phyloP scores from a whole-genome alignment of 352 stramenopile genomes.

The Labyrinthula sp. region DNA sequence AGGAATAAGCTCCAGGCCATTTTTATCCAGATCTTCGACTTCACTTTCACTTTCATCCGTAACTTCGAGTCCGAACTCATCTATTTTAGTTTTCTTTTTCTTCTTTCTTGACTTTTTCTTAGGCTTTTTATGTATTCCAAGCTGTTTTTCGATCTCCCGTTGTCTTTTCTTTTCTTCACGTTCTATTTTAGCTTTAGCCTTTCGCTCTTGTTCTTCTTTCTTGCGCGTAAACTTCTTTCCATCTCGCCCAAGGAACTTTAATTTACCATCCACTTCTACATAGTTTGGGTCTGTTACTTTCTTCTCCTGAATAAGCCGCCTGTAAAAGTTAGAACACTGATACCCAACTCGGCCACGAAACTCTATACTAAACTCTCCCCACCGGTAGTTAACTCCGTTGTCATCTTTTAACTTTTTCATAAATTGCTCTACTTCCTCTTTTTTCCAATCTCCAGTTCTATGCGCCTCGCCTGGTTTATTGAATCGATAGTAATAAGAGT shows the following conservation, averaged over 20 bases:
- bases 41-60: too few relatives aligned
- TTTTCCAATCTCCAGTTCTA: constrained; percentile 30
- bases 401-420: constrained; percentile 26
- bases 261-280: constrained; percentile 25
- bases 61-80: too few relatives aligned
- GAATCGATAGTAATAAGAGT: constrained; percentile 35
- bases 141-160: not conserved
- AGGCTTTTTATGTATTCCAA: not conserved
- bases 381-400: constrained; percentile 29
- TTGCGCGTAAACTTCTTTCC: constrained; percentile 3
- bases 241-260: constrained; percentile 26
- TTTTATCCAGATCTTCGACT: too few relatives aligned
- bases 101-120: constrained; percentile 5
- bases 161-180: not conserved
- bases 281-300: constrained; percentile 33
- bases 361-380: constrained; percentile 33
- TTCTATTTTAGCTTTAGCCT: constrained; percentile 2
- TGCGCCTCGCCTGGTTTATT: constrained; percentile 31
- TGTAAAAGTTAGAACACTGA: constrained; percentile 34
- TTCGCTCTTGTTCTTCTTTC: constrained; percentile 4
- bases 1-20: constrained; percentile 29
- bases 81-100: constrained; percentile 18
- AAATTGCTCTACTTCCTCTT: constrained; percentile 30
- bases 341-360: constrained; percentile 33
- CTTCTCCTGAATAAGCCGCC: constrained; percentile 30